A percentile compares a stretch with the other conserved stretches of the same genome.
Evolutionary conservation across 257 asterid species (phyloP).

Genomic region (Nicotiana obtusifolia): DNA sequence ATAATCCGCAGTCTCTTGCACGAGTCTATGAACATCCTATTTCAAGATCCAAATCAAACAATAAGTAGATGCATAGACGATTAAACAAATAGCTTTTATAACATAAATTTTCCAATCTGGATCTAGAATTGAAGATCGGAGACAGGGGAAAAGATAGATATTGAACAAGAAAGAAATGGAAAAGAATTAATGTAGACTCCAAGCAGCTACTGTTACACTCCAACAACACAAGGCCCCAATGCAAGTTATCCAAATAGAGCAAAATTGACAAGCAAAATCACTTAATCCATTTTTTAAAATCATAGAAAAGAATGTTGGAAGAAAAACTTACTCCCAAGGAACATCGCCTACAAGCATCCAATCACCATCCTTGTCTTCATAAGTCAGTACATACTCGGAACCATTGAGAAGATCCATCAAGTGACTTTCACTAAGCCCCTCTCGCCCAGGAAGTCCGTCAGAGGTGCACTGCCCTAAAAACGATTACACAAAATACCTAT

Average conservation of each 20-base stretch:
- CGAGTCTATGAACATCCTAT: constrained; percentile 73
- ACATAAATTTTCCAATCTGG: neutral
- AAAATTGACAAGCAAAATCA: neutral
- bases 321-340: constrained; percentile 65
- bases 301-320: neutral
- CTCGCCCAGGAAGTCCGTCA: constrained; percentile 41
- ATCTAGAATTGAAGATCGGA: neutral
- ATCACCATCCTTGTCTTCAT: constrained; percentile 69
- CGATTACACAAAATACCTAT: neutral
- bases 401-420: constrained; percentile 55
- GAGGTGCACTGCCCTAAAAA: constrained; percentile 46
- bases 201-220: neutral
- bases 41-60: neutral
- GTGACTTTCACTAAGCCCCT: constrained; percentile 40
- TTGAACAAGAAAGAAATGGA: neutral
- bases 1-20: constrained; percentile 80
- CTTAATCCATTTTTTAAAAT: neutral
- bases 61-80: neutral
- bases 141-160: neutral
- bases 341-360: constrained; percentile 94
- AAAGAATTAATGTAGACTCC: neutral
- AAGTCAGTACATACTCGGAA: constrained; percentile 61
- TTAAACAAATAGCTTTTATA: neutral
- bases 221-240: neutral
- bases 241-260: neutral